Percentiles rank a stretch among this genome's conserved stretches.
phyloP scores from a whole-genome alignment of 2,329 filamentous ascomycete species.

The Penicillium decumbens region DNA sequence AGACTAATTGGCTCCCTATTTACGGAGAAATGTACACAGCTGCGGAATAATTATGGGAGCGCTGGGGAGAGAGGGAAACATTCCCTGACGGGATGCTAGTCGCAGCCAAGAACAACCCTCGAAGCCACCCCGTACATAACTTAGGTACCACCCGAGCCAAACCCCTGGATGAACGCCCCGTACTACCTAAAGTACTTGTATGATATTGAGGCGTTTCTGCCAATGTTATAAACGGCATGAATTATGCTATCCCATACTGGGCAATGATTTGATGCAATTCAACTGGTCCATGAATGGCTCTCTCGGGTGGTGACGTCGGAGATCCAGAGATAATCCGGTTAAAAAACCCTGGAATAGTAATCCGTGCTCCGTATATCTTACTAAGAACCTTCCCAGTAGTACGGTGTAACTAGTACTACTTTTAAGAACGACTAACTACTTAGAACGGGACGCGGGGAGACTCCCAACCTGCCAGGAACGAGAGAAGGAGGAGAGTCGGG shows the following conservation, averaged over 20 bases:
- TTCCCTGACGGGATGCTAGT: constrained; percentile 13
- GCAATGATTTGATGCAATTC: not conserved
- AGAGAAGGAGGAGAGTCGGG: not conserved
- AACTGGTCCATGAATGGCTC: constrained; percentile 3
- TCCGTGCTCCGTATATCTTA: not conserved
- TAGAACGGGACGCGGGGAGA: not conserved
- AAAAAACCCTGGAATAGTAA: constrained; percentile 1
- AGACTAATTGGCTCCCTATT: constrained; percentile 11
- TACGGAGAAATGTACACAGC: constrained; percentile 18
- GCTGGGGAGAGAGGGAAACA: constrained; percentile 1
- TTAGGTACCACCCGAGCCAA: not conserved
- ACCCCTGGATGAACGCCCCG: not conserved
- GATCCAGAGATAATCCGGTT: constrained; percentile 1
- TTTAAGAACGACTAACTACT: too few relatives aligned
- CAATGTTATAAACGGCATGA: not conserved
- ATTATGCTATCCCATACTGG: not conserved
- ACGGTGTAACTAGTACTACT: too few relatives aligned
- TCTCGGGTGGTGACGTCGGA: constrained; percentile 17
- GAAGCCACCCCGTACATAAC: constrained; percentile 1
- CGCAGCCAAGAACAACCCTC: constrained; percentile 21
- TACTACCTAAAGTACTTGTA: not conserved
- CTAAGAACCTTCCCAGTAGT: not conserved
- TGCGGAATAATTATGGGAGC: constrained; percentile 15
- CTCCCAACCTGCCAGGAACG: constrained; percentile 18
- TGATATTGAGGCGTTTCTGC: not conserved